These are phyloP conservation scores for Coffea humblotiana DNA, from an alignment of 305 asterid species.

Conservation along the genomic window DNA sequence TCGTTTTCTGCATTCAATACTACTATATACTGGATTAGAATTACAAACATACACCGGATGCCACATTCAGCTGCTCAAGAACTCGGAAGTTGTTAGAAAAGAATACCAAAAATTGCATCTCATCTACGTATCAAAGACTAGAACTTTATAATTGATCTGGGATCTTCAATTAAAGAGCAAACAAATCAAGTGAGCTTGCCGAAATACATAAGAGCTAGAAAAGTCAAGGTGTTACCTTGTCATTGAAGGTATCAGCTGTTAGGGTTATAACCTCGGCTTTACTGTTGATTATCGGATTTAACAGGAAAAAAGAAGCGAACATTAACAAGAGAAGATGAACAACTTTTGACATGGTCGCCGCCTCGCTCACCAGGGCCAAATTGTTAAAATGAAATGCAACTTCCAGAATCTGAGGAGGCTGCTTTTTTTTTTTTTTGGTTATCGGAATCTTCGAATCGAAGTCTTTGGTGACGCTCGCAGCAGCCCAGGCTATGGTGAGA, in stretches of 20 bases:
- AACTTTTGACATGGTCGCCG: conserved; percentile 12
- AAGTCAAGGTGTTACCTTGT: conserved; percentile 52
- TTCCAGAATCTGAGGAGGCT: not conserved
- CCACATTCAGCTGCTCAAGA: not conserved
- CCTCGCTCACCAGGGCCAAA: no score
- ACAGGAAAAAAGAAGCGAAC: conserved; percentile 30
- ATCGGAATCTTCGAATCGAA: not conserved
- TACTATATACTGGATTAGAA: not conserved
- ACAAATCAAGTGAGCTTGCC: not conserved
- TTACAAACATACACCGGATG: not conserved
- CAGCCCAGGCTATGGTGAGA: not conserved
- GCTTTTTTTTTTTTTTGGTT: no score
- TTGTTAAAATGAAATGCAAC: not conserved
- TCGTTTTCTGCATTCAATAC: not conserved
- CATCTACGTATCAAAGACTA: not conserved
- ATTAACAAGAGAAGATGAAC: conserved; percentile 21
- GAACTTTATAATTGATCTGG: conserved; percentile 15
- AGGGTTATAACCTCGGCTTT: conserved; percentile 82
- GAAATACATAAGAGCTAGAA: not conserved
- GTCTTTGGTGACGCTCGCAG: not conserved
- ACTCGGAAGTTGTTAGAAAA: not conserved
- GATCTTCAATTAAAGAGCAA: conserved; percentile 11
- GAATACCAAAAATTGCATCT: not conserved
- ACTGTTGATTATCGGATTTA: conserved; percentile 33
- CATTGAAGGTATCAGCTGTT: conserved; percentile 66